Evolutionary conservation across 1,284 basidiomycete species (phyloP), one percentile per base, ranked within the genome.

Genomic region (Tilletia setariae): DNA sequence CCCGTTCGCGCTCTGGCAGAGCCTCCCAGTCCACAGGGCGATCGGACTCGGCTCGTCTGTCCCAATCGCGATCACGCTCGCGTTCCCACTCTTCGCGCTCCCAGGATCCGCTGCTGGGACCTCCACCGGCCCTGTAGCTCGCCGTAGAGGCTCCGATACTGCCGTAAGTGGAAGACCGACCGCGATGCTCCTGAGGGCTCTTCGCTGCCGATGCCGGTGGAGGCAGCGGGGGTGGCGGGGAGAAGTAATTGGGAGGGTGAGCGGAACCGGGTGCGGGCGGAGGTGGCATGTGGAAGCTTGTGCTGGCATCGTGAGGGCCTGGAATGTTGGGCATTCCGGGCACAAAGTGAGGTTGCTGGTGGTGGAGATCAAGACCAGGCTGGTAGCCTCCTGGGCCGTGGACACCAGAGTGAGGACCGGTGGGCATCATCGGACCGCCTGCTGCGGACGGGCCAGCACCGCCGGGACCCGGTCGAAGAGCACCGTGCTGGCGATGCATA

Each of bases 21-120:
- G 46, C 6, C 16, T n/a, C 19, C 46, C 19, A 49, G 16, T 3
- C 46, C 6, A 3, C 46, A 49, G 4, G 21, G 46, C 46, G 19
- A 49, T 19, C 46, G 3, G 19, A 49, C 46, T 49, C 46, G 16
- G 19, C 19, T 49, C 46, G 46, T 23, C 30, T 40, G 30, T 61
- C 56, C 56, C 56, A 19, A 4, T 61, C 56, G 9, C 56, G 30
- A 25, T 61, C 56, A 25, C 16, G 30, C 32, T 61, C 56, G 30
- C 56, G 56, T 19, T 61, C 56, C 25, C 56, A 30, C 28, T 61
- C 56, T 30, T 30, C 35, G 35, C 35, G 35, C 35, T 40, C 35
- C 35, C 35, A 40, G 35, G 35, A 40, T 40, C 35, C 35, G 35
- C 35, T 40, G 35, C 35, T 11, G 35, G 35, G 35, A 11, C 35